Base-by-base conservation (phyloP, 2,329 filamentous ascomycete species). In the Hypoxylon sp. region DNA sequence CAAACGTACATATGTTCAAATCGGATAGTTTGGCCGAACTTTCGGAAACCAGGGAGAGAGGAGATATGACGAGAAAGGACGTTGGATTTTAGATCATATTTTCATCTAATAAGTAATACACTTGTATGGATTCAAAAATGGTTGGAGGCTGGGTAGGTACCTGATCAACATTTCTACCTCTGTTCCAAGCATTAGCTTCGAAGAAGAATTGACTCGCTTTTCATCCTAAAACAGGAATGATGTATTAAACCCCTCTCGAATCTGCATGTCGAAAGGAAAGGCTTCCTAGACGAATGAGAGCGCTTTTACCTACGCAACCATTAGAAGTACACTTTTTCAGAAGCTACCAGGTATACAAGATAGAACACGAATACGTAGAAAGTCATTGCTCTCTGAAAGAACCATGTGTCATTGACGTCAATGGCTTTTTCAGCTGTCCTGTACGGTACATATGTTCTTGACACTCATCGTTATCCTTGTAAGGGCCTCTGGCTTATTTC, bases 381-480 rank as follows among this genome's bases (percentile, higher is more conserved):
- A 56, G 5, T 50, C 22, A 46, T 35, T 63, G 19, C 29, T 19
- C 48, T 52, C 51, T 17, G 37, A 60, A 51, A 33, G 47, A 51
- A 50, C 61, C 46, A 35, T 62, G 24, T 17, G 37, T 63, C 56
- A 55, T 69, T 73, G 71, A 73, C 69, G 67, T 73, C 67, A 69
- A 72, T 64, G 71, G 70, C 71, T 55, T 63, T 57, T 33, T 47
- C 52, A 50, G n/a, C 17, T 17, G 9, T 63, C 57, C 22, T 56
- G 52, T 60, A n/a, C n/a, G n/a, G n/a, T n/a, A n/a, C n/a, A n/a
- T n/a, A 46, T 35, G 59, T 35, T 39, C 56, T 67, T 53, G 58
- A 65, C 39, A 62, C 48, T 61, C 48, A 53, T 44, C 31, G 17
- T 35, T 35, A 65, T 26, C 65, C 66, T 67, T 69, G 69, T 42